Base-by-base conservation (phyloP, 2,329 filamentous ascomycete species). In the Microsporum ferrugineum region DNA sequence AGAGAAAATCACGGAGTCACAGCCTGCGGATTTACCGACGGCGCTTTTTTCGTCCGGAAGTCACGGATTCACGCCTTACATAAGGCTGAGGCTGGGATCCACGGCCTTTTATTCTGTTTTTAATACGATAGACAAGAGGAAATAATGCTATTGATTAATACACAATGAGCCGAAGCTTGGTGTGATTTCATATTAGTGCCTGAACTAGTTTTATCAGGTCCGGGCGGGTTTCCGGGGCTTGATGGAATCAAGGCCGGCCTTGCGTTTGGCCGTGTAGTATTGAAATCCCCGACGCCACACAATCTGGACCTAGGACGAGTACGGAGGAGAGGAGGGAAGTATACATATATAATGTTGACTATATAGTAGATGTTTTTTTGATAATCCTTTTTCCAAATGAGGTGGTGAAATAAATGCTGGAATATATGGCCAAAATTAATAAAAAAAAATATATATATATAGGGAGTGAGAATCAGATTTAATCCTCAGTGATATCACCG, bases 401-500 rank as follows among this genome's bases (percentile, higher is more conserved):
- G 14, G 45, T 23, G 17, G 17, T 23, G 45, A 23, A 31, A 23
- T 7, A 10, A 12, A 8, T 51, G 17, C 45, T 31, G 45, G n/a
- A 27, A 51, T 47, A 23, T 5, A 47, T 47, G 27, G 17, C 17
- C 17, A 23, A 23, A 23, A 23, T 14, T 5, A 43, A 12, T 17
- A 2, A 43, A 14, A 43, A 43, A 17, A 43, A 43, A 5, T 14
- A 33, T 33, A 53, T 33, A 53, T 23, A 47, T 17, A 4, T 45
- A 53, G 12, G 29, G 8, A 33, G 49, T 12, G 8, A 29, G 12
- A 17, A 29, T 29, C n/a, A 23, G 10, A 36, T 62, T 64, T 84
- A 91, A 71, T 95, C 90, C 78, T 96, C 91, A 12, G 90, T 95
- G 71, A 96, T 81, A 73, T 97, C 94, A 67, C 94, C 94, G 75